phyloP scores from a whole-genome alignment of 495 filamentous ascomycete genomes.

The Aspergillus avenaceus region DNA sequence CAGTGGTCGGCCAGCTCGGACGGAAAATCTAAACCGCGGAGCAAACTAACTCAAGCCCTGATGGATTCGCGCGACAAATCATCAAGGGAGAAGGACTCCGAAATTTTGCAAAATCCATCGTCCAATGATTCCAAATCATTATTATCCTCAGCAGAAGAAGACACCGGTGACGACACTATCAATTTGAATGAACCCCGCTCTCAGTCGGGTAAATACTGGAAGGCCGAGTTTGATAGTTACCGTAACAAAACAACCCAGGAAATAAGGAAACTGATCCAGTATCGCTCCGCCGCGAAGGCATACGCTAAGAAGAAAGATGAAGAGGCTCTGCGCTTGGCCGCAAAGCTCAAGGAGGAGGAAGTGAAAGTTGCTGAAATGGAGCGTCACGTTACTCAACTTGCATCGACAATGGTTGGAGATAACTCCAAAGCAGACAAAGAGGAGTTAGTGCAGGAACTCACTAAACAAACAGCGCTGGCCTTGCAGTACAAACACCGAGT shows the following conservation, averaged over 20 bases:
- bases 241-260: conserved; percentile 73
- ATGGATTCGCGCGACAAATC: conserved; percentile 41
- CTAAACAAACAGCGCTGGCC: conserved; percentile 63
- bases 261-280: conserved; percentile 73
- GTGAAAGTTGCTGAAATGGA: conserved; percentile 52
- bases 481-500: conserved; percentile 65
- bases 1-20: conserved; percentile 58
- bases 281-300: conserved; percentile 78
- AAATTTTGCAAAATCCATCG: conserved; percentile 11
- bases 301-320: conserved; percentile 88
- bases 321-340: conserved; percentile 66
- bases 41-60: conserved; percentile 43
- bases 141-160: conserved; percentile 14
- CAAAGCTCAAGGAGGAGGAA: conserved; percentile 64
- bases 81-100: conserved; percentile 22
- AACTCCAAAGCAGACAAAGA: conserved; percentile 44
- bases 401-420: conserved; percentile 48
- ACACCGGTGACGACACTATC: conserved; percentile 57
- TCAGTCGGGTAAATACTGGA: conserved; percentile 90
- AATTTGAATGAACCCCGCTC: conserved; percentile 80
- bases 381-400: conserved; percentile 55
- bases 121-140: conserved; percentile 6
- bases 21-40: conserved; percentile 39
- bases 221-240: conserved; percentile 80
- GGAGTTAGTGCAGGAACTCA: conserved; percentile 53